Conservation (phyloP, 2,329 filamentous ascomycete species). For the Pezicula carpinea region DNA sequence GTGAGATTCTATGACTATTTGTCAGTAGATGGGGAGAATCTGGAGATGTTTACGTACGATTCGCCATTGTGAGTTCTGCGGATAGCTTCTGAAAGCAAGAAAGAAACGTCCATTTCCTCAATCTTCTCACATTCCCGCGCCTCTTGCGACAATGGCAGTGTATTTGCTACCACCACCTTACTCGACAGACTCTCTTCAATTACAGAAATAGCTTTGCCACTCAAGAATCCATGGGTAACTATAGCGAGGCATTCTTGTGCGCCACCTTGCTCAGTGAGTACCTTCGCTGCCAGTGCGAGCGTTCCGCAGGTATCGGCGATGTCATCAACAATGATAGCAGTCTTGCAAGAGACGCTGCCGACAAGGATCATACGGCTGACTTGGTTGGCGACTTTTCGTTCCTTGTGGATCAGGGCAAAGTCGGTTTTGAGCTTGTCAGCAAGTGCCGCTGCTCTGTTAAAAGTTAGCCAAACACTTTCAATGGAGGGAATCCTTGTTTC, state of each 20-base stretch:
- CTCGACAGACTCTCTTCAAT: background rate
- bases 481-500: no score
- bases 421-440: background rate
- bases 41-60: background rate
- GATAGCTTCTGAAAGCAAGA: background rate
- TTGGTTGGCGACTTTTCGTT: slow-evolving; percentile 49
- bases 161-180: background rate
- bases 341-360: slow-evolving; percentile 79
- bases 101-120: background rate
- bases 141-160: background rate
- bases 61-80: background rate
- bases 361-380: slow-evolving; percentile 87
- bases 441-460: background rate
- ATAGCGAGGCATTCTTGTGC: slow-evolving; percentile 83
- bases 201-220: background rate
- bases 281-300: slow-evolving; percentile 80
- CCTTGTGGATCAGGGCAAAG: background rate
- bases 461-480: no score
- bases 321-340: slow-evolving; percentile 89
- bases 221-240: slow-evolving; percentile 56
- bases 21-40: background rate
- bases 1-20: background rate
- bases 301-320: slow-evolving; percentile 93
- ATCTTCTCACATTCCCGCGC: background rate
- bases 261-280: slow-evolving; percentile 78